Evolutionary conservation across 495 filamentous ascomycete species (phyloP), one percentile per base, ranked within the genome.

Genomic region (Podospora sp.): DNA sequence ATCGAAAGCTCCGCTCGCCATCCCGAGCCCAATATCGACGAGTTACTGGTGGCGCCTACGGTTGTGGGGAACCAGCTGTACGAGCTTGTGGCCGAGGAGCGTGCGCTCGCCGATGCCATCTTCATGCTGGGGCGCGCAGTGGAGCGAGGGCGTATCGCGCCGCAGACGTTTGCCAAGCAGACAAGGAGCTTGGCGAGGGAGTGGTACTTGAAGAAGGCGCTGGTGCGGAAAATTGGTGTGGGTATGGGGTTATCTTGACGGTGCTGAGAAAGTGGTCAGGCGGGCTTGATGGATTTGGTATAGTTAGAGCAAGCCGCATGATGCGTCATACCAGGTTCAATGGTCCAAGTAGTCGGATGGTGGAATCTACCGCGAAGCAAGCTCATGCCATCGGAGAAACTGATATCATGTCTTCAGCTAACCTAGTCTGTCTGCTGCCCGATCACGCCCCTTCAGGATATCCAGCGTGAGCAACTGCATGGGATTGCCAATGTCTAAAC

Each of bases 41-140:
- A 96, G 29, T 82, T 98, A 35, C 83, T 99, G 11, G 92, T 97
- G n/a, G 93, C 94, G 6, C 92, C 93, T 0, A 96, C 93, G 0
- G 91, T 98, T 3, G 94, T 97, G 22, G 93, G 90, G 7, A 91
- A 91, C 71, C 95, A 99, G 83, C 79, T 99, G 63, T 99, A 97
- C 76, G 88, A 90, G 65, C 80, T 93, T 2, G 91, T 92, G 24
- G 90, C 92, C 1, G 95, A 98, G 75, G 94, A 96, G 75, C 83
- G 88, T 59, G 92, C 89, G 7, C 84, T 95, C 46, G 90, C 88
- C 62, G 94, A 97, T 69, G 90, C 91, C 25, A 87, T 97, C 68
- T 95, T 92, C 71, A 88, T 94, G 25, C 83, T 99, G 50, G 92
- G 92, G 26, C 82, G 88, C 52, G 95, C 90, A 14, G 82, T 97